phyloP scores from a whole-genome alignment of 306 rosid species.

The Macrotyloma uniflorum region DNA sequence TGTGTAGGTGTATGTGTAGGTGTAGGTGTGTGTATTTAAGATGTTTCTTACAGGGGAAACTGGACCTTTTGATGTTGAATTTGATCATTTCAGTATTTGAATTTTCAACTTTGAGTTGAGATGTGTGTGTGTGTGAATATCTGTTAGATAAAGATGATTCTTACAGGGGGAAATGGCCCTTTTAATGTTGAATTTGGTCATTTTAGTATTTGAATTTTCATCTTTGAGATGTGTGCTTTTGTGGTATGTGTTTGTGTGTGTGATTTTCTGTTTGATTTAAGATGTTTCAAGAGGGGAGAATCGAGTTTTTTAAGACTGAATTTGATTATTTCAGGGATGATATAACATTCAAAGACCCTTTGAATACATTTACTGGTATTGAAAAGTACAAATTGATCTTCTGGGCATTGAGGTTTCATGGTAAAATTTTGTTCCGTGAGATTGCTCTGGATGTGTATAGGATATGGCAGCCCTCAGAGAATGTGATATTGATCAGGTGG shows the following conservation, averaged over 20 bases:
- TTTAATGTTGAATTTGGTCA: conserved; percentile 30
- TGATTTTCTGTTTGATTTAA: background rate
- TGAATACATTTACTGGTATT: conserved; percentile 79
- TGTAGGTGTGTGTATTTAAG: too few relatives aligned
- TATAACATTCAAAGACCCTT: conserved; percentile 72
- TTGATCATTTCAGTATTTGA: conserved; percentile 24
- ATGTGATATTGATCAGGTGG: conserved; percentile 78
- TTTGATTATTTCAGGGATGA: conserved; percentile 69
- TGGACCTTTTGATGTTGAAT: conserved; percentile 11
- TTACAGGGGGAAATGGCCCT: background rate
- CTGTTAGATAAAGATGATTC: background rate
- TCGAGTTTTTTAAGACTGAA: background rate
- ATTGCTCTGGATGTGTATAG: conserved; percentile 70
- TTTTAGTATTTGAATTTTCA: background rate
- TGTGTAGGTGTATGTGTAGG: too few relatives aligned
- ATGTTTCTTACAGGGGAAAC: too few relatives aligned
- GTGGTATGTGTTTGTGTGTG: background rate
- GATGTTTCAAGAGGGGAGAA: background rate
- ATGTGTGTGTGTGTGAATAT: background rate
- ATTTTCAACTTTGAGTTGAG: background rate
- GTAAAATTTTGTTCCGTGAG: conserved; percentile 73
- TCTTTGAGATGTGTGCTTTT: background rate
- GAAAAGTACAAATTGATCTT: conserved; percentile 79
- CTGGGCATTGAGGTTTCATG: conserved; percentile 88
- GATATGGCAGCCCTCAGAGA: conserved; percentile 91